Conservation (phyloP, 495 filamentous ascomycete species). For the Melanomma pulvis-pyrius region DNA sequence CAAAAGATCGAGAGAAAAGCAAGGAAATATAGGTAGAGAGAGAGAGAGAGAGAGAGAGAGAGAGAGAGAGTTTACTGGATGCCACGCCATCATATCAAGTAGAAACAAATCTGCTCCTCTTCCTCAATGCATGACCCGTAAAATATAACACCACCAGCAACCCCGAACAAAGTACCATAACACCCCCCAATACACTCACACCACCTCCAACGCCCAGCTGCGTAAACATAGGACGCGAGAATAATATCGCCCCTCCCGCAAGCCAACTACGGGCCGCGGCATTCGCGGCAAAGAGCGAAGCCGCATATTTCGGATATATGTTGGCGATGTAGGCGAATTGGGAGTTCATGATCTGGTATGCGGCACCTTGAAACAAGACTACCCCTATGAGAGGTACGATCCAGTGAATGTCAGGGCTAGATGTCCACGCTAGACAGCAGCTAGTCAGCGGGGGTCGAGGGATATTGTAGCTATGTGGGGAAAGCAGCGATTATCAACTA, state of each 20-base stretch:
- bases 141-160: background rate
- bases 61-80: no score
- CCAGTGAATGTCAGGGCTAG: slow-evolving; percentile 2
- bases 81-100: no score
- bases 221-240: background rate
- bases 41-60: no score
- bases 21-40: no score
- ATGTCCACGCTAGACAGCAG: background rate
- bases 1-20: no score
- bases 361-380: background rate
- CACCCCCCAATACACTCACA: background rate
- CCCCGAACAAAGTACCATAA: slow-evolving; percentile 6
- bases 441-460: no score
- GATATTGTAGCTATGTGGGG: background rate
- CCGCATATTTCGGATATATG: background rate
- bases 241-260: background rate
- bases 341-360: slow-evolving; percentile 11
- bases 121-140: background rate
- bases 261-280: background rate
- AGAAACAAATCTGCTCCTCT: slow-evolving; percentile 5
- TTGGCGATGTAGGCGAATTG: slow-evolving; percentile 3
- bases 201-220: background rate
- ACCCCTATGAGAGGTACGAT: slow-evolving; percentile 9
- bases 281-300: background rate
- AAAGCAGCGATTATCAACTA: background rate